These are phyloP conservation scores for Penicillium ucsense DNA, from an alignment of 495 filamentous ascomycete species.

Conservation along the genomic window DNA sequence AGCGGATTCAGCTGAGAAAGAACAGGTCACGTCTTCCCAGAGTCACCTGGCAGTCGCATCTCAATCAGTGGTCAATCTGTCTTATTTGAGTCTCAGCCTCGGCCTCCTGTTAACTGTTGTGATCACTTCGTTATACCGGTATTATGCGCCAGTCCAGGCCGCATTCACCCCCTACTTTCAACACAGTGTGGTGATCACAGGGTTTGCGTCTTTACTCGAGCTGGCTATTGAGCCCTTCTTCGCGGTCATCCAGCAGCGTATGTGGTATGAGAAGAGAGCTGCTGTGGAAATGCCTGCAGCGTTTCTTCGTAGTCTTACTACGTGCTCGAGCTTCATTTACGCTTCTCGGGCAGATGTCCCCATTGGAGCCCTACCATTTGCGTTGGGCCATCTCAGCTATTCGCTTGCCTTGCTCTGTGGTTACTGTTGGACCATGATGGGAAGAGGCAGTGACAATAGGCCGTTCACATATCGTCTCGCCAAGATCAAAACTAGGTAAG, in stretches of 20 bases:
- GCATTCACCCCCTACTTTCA: slow-evolving; percentile 50
- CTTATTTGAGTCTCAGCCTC: slow-evolving; percentile 64
- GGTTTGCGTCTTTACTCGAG: slow-evolving; percentile 67
- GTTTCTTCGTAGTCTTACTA: slow-evolving; percentile 61
- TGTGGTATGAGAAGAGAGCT: slow-evolving; percentile 71
- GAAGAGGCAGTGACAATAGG: slow-evolving; percentile 26
- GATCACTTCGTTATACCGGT: slow-evolving; percentile 58
- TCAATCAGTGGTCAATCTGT: slow-evolving; percentile 79
- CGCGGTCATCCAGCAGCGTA: slow-evolving; percentile 66
- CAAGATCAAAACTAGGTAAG: slow-evolving; percentile 37
- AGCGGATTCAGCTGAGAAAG: no score
- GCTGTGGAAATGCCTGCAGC: slow-evolving; percentile 72
- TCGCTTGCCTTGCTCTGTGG: slow-evolving; percentile 54
- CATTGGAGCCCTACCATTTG: slow-evolving; percentile 78
- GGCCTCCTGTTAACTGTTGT: slow-evolving; percentile 53
- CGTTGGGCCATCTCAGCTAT: slow-evolving; percentile 75
- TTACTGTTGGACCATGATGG: slow-evolving; percentile 46
- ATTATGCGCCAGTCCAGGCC: slow-evolving; percentile 44
- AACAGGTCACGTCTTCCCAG: background rate
- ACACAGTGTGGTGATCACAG: slow-evolving; percentile 56
- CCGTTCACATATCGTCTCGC: slow-evolving; percentile 49
- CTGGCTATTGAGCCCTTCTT: slow-evolving; percentile 79
- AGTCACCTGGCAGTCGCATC: slow-evolving; percentile 17
- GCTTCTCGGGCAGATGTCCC: slow-evolving; percentile 36
- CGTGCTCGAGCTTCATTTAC: slow-evolving; percentile 55